Conservation (phyloP, 2,329 filamentous ascomycete genomes). For the Bertia moriformis region DNA sequence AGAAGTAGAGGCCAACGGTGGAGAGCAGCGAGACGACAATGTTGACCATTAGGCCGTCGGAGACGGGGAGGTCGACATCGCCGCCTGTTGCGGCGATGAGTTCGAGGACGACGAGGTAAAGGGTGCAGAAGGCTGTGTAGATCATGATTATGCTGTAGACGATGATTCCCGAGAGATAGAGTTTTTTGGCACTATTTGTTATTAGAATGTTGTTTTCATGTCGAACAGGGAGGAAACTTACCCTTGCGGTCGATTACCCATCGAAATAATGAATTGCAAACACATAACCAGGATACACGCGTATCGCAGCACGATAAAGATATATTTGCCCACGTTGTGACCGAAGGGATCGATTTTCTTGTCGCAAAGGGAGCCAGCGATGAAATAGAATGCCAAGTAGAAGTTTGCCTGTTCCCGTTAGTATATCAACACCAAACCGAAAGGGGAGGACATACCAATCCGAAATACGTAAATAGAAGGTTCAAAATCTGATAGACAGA, state of each 20-base stretch:
- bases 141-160: constrained; percentile 1
- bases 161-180: neutral
- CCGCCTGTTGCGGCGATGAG: neutral
- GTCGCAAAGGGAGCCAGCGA: constrained; percentile 4
- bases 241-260: constrained; percentile 1
- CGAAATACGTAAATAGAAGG: constrained; percentile 59
- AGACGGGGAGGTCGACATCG: too few species aligned
- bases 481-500: constrained; percentile 57
- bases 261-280: constrained; percentile 1
- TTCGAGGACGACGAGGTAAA: neutral
- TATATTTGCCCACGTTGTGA: constrained; percentile 1
- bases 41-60: neutral
- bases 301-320: neutral
- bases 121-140: neutral
- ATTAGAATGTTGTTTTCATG: neutral
- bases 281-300: neutral
- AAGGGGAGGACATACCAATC: constrained; percentile 22
- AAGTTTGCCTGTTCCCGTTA: neutral
- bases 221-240: neutral
- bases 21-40: constrained; percentile 1
- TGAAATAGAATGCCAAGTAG: constrained; percentile 1
- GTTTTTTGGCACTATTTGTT: neutral
- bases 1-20: constrained; percentile 1
- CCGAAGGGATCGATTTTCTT: constrained; percentile 6
- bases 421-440: neutral